Evolutionary conservation across 2,329 filamentous ascomycete species (phyloP), one percentile per base, ranked within the genome.

Genomic region (Botryotinia globosa): DNA sequence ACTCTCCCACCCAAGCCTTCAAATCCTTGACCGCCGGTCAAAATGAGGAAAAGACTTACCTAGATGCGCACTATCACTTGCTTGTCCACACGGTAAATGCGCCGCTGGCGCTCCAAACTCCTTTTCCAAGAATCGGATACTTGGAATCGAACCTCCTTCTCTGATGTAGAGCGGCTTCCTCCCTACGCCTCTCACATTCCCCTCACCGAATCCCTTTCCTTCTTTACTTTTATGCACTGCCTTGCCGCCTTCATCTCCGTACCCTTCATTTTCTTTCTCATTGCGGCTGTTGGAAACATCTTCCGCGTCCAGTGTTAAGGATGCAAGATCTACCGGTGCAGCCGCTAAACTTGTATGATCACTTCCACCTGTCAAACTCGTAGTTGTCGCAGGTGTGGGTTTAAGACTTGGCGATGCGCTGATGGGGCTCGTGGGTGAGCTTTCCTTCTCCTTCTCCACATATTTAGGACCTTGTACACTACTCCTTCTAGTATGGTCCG

Each of bases 141-240:
- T 93, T 0, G 96, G 96, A 77, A 99, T 99, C 0, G 92, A 97
- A 8, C 96, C 96, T 20, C 96, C 96, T 82, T 99, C 96, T 16
- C 96, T 89, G 77, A 99, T 99, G 81, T 97, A 98, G 5, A 99
- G 85, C 0, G 94, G 95, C 77, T 90, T 92, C 12, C 84, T 82
- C 18, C 80, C 80, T 32, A 45, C 39, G 25, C 51, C 37, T 65
- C 75, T 78, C 16, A 71, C 63, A 54, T 37, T 65, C 37, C 10
- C 22, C 45, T 12, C 67, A 4, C 34, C 22, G 4, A 59, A 63
- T 34, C 29, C 67, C 22, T 37, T 44, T 10, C 34, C 34, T 14
- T 56, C 65, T 42, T n/a, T 58, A 25, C 39, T 37, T 58, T 37
- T 25, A 45, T 22, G 10, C 2, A 4, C 39, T n/a, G 7, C 32